Percentiles rank a stretch among this genome's conserved stretches.
Conservation (phyloP, 139 green algal genomes). For the Haematococcus lacustris region DNA sequence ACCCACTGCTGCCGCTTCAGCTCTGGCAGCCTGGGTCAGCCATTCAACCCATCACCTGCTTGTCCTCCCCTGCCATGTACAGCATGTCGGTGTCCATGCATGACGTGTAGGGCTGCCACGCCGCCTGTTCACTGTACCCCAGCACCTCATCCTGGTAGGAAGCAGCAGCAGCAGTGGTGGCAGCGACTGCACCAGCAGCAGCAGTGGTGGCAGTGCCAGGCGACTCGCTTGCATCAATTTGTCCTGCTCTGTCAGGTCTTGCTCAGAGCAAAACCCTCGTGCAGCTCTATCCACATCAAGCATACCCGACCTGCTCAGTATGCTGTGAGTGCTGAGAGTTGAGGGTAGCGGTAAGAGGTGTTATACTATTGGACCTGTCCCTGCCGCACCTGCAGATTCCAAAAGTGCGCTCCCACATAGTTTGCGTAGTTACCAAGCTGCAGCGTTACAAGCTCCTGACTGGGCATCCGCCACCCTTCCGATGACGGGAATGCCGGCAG, state of each 20-base stretch:
- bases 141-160: conserved; percentile 58
- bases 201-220: too few relatives aligned
- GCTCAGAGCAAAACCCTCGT: too few relatives aligned
- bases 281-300: too few relatives aligned
- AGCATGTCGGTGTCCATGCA: conserved; percentile 44
- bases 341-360: too few relatives aligned
- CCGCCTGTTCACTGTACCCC: conserved; percentile 31
- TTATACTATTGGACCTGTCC: too few relatives aligned
- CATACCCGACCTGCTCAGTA: too few relatives aligned
- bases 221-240: too few relatives aligned
- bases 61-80: conserved; percentile 29
- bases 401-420: conserved; percentile 76
- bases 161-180: background rate
- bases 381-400: conserved; percentile 84
- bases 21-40: conserved; percentile 8
- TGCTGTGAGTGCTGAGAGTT: too few relatives aligned
- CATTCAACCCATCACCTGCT: conserved; percentile 13
- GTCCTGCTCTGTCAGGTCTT: too few relatives aligned
- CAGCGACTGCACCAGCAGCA: too few relatives aligned
- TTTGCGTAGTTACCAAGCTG: conserved; percentile 77
- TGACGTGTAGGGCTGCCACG: conserved; percentile 11
- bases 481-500: too few relatives aligned
- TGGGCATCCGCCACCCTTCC: too few relatives aligned
- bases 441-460: conserved; percentile 71
- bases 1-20: background rate